A percentile compares a stretch with the other conserved stretches of the same genome.
Evolutionary conservation across 495 filamentous ascomycete species (phyloP).

Genomic region (Platismatia glauca): DNA sequence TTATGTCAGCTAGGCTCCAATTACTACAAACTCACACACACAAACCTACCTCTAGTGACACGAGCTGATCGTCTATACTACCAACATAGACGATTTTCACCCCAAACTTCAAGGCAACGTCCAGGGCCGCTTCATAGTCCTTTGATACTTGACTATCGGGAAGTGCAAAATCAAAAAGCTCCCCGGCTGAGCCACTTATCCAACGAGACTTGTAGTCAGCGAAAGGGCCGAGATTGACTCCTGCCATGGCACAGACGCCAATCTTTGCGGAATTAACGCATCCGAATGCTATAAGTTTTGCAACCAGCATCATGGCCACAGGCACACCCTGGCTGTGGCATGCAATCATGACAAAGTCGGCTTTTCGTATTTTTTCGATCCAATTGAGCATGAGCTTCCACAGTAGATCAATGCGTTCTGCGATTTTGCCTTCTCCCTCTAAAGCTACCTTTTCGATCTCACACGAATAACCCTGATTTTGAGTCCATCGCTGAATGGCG

Average conservation of each 20-base stretch:
- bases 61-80: constrained; percentile 93
- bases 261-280: constrained; percentile 62
- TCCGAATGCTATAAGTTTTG: constrained; percentile 74
- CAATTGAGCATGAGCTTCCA: constrained; percentile 94
- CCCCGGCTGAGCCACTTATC: constrained; percentile 77
- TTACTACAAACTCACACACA: not conserved
- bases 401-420: constrained; percentile 77
- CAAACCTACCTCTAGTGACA: constrained; percentile 66
- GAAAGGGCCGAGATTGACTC: constrained; percentile 89
- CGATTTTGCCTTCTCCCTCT: constrained; percentile 95
- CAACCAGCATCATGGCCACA: constrained; percentile 85
- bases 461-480: constrained; percentile 53
- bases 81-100: constrained; percentile 78
- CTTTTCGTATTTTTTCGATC: constrained; percentile 80
- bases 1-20: constrained; percentile 18
- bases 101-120: constrained; percentile 62
- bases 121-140: constrained; percentile 67
- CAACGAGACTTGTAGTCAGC: constrained; percentile 73
- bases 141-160: constrained; percentile 72
- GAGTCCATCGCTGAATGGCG: constrained; percentile 73
- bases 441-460: constrained; percentile 85
- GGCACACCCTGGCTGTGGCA: constrained; percentile 96
- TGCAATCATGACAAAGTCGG: constrained; percentile 81
- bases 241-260: constrained; percentile 87
- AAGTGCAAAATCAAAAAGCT: constrained; percentile 85